Evolutionary conservation across 2,329 filamentous ascomycete species (phyloP), one percentile per base, ranked within the genome.

Genomic region (Paecilomyces sp.): DNA sequence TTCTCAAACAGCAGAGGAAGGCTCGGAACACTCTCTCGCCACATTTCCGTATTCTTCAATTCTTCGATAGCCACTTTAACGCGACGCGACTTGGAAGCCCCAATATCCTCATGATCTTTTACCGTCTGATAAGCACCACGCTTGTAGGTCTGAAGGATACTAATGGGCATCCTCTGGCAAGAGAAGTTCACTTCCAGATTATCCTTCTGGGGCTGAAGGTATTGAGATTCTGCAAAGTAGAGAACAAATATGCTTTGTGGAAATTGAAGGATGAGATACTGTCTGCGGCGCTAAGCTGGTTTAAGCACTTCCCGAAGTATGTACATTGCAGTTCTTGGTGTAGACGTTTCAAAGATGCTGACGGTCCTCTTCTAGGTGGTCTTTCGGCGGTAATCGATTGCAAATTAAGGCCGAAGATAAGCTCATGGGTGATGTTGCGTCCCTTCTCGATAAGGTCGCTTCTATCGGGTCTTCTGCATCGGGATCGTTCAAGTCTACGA

Each of bases 11-110:
- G 57, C 91, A 93, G 69, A 89, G 94, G 67, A 78, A 84, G 30
- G 88, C 92, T 1, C 90, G 96, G 67, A 89, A 94, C 68, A 78
- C 93, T 57, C 85, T 99, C 47, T 88, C 91, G 7, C 94, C 94
- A 3, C 94, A 99, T 73, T 86, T 90, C 57, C 87, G 90, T 25
- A 77, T 97, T 28, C 77, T 97, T 34, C 91, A 96, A 64, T 96
- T 97, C 72, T 85, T 99, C 62, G 88, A 85, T 61, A 99, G 94
- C 69, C 93, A 97, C 72, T 99, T 96, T 78, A 96, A 92, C 71
- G 92, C 95, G 1, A 92, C 90, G 12, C 85, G 92, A n/a, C 81
- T 97, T 28, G 88, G 91, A 28, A 96, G 88, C 66, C 82, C 86
- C 1, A 89, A 97, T 70, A 88, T 88, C 0, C 91, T 96, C 67